A percentile compares a stretch with the other conserved stretches of the same genome.
Evolutionary conservation across 2,329 filamentous ascomycete species (phyloP).

Genomic region (Zasmidium cellare): DNA sequence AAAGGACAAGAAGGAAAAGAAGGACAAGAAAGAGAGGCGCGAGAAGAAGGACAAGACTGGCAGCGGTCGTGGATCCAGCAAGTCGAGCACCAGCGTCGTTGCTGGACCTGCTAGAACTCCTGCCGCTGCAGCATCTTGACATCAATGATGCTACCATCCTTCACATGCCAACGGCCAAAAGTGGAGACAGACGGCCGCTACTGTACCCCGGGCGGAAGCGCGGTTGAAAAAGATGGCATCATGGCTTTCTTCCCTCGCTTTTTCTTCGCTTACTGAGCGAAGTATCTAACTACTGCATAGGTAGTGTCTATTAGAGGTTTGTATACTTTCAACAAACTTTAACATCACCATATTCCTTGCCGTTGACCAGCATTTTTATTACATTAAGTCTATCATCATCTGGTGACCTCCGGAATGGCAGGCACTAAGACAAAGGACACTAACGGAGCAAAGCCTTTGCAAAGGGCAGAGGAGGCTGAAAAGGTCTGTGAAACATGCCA

Average conservation of each 20-base stretch:
- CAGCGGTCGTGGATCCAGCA: not conserved
- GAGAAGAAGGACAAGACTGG: not conserved
- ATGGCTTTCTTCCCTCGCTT: not conserved
- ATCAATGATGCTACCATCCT: not conserved
- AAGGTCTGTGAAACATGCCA: constrained; percentile 28
- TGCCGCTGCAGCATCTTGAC: constrained; percentile 8
- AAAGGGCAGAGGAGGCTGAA: constrained; percentile 37
- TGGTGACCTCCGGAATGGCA: constrained; percentile 20
- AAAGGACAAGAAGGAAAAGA: constrained; percentile 38
- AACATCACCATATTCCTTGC: no score
- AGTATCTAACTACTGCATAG: no score
- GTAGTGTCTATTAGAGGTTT: not conserved
- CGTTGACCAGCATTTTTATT: not conserved
- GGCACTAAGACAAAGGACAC: constrained; percentile 13
- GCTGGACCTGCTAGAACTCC: constrained; percentile 7
- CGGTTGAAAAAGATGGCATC: constrained; percentile 1
- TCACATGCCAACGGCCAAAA: not conserved
- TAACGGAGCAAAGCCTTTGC: constrained; percentile 18
- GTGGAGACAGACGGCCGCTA: not conserved
- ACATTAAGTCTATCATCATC: no score
- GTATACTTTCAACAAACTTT: not conserved
- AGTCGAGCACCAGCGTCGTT: constrained; percentile 3
- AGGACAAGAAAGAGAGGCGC: constrained; percentile 33
- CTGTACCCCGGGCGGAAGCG: not conserved
- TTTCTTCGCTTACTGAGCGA: not conserved